Base-by-base conservation (phyloP, 257 asterid species). In the Striga asiatica region DNA sequence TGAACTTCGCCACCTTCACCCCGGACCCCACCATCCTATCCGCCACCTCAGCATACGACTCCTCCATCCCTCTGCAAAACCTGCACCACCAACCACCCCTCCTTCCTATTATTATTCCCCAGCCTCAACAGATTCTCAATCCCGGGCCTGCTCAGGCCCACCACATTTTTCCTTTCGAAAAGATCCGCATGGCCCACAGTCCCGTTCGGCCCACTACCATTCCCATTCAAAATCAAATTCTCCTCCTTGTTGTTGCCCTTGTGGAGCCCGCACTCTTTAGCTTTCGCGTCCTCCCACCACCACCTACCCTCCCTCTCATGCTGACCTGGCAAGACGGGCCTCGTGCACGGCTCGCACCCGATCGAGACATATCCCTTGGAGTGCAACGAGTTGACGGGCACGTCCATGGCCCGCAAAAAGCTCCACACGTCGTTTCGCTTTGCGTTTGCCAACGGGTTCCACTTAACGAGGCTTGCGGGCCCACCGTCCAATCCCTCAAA, bases 231-330 rank as follows among this genome's bases (percentile, higher is more conserved):
- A 24, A 76, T 84, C 38, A 70, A 27, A 24, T 39, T 66, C 18
- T 55, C 88, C 23, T 88, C 89, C 70, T 82, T 84, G 11, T 84
- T 66, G 34, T 88, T 88, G 38, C 97, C 95, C 67, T 80, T 88
- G 75, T 88, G 97, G 8, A 88, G 74, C 0, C 95, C 97, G 8
- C 97, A 88, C 67, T 88, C 95, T 66, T 88, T 88, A 1, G 97
- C 97, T 77, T 76, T 80, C 41, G 97, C 93, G 63, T 84, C 97
- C 56, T 88, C 95, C 95, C 97, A 88, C 95, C 97, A 88, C 95
- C 97, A 88, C 70, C 97, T 67, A 25, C 97, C 95, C 66, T 88
- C 97, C 1, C 97, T 70, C 81, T 88, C 97, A 16, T 88, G 97
- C 45, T 88, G 94, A 19, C 97, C 89, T 0, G 97, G 97, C 5